These are phyloP conservation scores for Daedalea quercina DNA, from an alignment of 768 basidiomycete genomes.

Conservation along the genomic window DNA sequence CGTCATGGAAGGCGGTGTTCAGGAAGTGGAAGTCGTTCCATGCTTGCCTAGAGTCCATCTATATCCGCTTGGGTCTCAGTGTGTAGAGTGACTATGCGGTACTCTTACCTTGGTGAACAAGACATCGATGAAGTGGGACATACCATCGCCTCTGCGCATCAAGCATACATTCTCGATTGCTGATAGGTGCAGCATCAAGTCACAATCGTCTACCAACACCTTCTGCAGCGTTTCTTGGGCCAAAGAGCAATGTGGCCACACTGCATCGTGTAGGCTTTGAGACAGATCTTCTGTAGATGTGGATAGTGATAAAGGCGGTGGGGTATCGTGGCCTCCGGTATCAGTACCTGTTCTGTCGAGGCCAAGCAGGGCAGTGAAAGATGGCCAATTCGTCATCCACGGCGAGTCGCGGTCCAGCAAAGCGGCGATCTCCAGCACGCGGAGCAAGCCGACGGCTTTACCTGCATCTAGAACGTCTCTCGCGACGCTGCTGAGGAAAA, in stretches of 20 bases:
- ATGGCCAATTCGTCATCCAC: conserved; percentile 17
- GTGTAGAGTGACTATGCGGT: not conserved
- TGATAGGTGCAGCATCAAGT: conserved; percentile 51
- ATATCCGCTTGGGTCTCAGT: not conserved
- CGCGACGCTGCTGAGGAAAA: conserved; percentile 57
- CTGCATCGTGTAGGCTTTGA: conserved; percentile 52
- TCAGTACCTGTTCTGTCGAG: not conserved
- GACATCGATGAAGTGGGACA: conserved; percentile 68
- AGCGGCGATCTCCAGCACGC: conserved; percentile 39
- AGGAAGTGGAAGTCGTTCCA: conserved; percentile 85
- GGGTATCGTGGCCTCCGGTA: not conserved
- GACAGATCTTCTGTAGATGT: conserved; percentile 56
- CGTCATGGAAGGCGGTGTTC: conserved; percentile 69
- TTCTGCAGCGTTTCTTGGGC: conserved; percentile 46
- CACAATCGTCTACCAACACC: conserved; percentile 63
- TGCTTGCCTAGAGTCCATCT: conserved; percentile 69
- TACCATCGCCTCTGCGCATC: conserved; percentile 72
- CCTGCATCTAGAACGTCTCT: conserved; percentile 58
- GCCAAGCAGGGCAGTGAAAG: conserved; percentile 10
- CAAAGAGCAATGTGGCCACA: conserved; percentile 48
- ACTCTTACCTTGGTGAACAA: conserved; percentile 61
- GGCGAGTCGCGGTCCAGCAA: conserved; percentile 6
- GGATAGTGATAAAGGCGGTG: not conserved
- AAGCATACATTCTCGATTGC: conserved; percentile 66
- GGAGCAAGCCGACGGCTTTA: conserved; percentile 70